phyloP scores from a whole-genome alignment of 352 stramenopile genomes.

The Pythium guiyangense region DNA sequence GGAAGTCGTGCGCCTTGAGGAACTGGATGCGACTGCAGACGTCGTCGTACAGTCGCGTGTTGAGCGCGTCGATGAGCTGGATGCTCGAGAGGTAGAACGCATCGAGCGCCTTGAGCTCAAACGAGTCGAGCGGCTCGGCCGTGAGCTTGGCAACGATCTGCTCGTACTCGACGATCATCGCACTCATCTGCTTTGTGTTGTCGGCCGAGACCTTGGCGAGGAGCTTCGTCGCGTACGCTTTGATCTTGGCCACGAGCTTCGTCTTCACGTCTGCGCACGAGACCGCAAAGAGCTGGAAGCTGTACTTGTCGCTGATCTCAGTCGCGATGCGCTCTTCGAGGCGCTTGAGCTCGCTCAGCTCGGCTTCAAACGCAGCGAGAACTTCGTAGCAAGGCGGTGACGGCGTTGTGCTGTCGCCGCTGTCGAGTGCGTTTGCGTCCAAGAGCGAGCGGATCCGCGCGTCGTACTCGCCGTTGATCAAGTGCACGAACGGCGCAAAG shows the following conservation, averaged over 20 bases:
- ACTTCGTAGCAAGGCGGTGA: constrained; percentile 32
- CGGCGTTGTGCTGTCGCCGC: not conserved
- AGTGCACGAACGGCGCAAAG: constrained; percentile 69
- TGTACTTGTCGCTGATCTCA: constrained; percentile 81
- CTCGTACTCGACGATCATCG: constrained; percentile 85
- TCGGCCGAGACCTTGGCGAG: constrained; percentile 81
- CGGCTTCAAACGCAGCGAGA: constrained; percentile 37
- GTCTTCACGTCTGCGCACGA: constrained; percentile 87
- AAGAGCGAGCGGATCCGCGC: constrained; percentile 50
- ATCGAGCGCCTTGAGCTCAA: constrained; percentile 86
- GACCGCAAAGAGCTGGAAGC: constrained; percentile 88
- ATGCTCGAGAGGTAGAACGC: constrained; percentile 81
- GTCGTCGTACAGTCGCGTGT: constrained; percentile 70
- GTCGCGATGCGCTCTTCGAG: constrained; percentile 41
- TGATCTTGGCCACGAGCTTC: constrained; percentile 70
- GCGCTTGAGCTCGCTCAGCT: constrained; percentile 48
- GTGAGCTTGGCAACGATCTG: constrained; percentile 85
- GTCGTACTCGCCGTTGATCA: constrained; percentile 83
- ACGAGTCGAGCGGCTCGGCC: constrained; percentile 85
- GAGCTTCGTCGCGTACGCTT: constrained; percentile 61
- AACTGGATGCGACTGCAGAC: constrained; percentile 83
- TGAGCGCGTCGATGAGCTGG: constrained; percentile 63
- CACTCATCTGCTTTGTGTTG: constrained; percentile 83
- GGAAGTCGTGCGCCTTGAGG: constrained; percentile 85
- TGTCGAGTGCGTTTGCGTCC: constrained; percentile 16